Evolutionary conservation across 768 basidiomycete species (phyloP).

Genomic region (Chlorophyllum brunneum): DNA sequence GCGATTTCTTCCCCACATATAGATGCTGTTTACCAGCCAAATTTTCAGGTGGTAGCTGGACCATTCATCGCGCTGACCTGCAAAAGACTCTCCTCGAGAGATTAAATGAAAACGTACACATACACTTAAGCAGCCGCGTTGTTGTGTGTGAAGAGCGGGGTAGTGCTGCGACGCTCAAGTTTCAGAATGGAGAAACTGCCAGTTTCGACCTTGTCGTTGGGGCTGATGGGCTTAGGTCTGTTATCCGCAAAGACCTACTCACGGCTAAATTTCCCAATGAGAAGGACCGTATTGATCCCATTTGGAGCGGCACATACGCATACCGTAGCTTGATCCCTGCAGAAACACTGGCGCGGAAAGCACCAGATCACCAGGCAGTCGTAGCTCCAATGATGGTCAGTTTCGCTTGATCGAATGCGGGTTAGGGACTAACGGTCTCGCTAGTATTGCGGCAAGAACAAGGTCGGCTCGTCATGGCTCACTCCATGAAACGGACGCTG

Average conservation of each 20-base stretch:
- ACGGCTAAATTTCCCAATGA: conserved; percentile 13
- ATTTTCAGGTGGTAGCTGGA: conserved; percentile 11
- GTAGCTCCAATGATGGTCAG: conserved; percentile 20
- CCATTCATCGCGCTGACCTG: conserved; percentile 51
- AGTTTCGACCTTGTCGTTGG: conserved; percentile 47
- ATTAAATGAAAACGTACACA: conserved; percentile 29
- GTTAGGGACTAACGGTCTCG: neutral
- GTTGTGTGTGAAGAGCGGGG: conserved; percentile 31
- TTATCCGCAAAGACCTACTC: conserved; percentile 25
- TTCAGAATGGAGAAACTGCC: conserved; percentile 42
- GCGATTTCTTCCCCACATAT: neutral
- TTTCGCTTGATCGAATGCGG: neutral
- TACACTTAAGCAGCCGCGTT: conserved; percentile 40
- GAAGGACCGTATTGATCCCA: conserved; percentile 22
- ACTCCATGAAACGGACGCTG: conserved; percentile 13
- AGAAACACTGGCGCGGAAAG: conserved; percentile 22
- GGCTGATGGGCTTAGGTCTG: conserved; percentile 33
- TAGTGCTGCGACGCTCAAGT: conserved; percentile 26
- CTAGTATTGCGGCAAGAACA: conserved; percentile 30
- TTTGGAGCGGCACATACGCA: conserved; percentile 36
- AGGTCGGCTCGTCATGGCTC: conserved; percentile 15
- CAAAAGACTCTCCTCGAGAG: conserved; percentile 39
- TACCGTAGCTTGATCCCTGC: conserved; percentile 36
- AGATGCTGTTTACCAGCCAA: neutral
- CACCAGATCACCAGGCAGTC: conserved; percentile 21